phyloP scores from a whole-genome alignment of 768 basidiomycete genomes.

The Lepiota brunneoincarnata region DNA sequence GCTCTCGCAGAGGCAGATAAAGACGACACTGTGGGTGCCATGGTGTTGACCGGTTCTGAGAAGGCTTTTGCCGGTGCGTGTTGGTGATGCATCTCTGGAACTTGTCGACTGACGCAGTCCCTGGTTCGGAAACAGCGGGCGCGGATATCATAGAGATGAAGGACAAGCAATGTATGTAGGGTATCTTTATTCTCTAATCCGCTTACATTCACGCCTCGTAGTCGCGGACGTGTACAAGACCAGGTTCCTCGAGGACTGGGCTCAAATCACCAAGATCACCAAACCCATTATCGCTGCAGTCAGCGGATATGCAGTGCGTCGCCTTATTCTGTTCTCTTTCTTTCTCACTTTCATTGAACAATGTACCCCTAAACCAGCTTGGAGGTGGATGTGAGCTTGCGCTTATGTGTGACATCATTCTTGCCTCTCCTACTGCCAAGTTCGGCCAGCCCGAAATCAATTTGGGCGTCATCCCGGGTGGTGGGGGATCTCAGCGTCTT shows the following conservation, averaged over 20 bases:
- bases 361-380: conserved; percentile 48
- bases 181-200: conserved; percentile 20
- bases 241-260: conserved; percentile 88
- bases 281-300: conserved; percentile 98
- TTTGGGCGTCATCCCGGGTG: conserved; percentile 92
- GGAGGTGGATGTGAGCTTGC: conserved; percentile 98
- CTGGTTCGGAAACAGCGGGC: conserved; percentile 55
- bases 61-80: conserved; percentile 88
- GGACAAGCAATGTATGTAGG: conserved; percentile 74
- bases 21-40: conserved; percentile 72
- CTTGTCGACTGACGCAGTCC: background rate
- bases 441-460: conserved; percentile 98
- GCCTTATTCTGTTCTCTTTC: background rate
- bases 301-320: conserved; percentile 83
- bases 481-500: conserved; percentile 91
- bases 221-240: conserved; percentile 85
- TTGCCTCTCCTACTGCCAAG: conserved; percentile 84
- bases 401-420: conserved; percentile 93
- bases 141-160: conserved; percentile 99
- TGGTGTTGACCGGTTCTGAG: conserved; percentile 91
- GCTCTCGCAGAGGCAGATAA: conserved; percentile 69
- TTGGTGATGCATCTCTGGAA: background rate
- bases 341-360: conserved; percentile 1
- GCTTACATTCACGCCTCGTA: conserved; percentile 21
- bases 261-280: conserved; percentile 61